These are phyloP conservation scores for Dothideomycetidae sp. DNA, from an alignment of 2,329 filamentous ascomycete species.

Conservation along the genomic window DNA sequence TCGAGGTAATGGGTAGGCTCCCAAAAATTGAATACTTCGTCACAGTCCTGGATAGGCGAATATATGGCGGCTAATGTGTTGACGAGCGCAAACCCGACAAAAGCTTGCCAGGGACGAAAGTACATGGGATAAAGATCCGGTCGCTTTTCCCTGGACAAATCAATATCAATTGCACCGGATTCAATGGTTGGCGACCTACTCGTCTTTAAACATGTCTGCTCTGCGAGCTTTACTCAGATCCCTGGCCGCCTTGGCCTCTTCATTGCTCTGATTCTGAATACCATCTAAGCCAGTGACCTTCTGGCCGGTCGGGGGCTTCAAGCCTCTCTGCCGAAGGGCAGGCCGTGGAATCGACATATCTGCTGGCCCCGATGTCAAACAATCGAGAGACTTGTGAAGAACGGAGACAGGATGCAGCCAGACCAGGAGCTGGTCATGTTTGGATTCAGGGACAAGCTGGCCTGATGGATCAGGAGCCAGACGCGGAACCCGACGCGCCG, in stretches of 20 bases:
- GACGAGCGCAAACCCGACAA: slow-evolving; percentile 46
- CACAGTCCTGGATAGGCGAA: slow-evolving; percentile 91
- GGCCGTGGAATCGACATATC: background rate
- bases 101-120: slow-evolving; percentile 7
- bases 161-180: background rate
- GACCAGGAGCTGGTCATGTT: background rate
- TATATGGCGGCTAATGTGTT: slow-evolving; percentile 65
- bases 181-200: background rate
- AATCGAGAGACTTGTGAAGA: too few species aligned
- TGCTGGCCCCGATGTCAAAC: too few species aligned
- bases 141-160: slow-evolving; percentile 6
- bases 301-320: slow-evolving; percentile 59
- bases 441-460: background rate
- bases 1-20: slow-evolving; percentile 89
- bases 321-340: slow-evolving; percentile 1
- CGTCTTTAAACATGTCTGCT: slow-evolving; percentile 4
- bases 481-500: too few species aligned
- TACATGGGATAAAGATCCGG: slow-evolving; percentile 5
- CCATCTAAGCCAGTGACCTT: slow-evolving; percentile 39
- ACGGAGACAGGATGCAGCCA: too few species aligned
- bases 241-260: slow-evolving; percentile 5
- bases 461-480: background rate
- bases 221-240: slow-evolving; percentile 5
- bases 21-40: slow-evolving; percentile 99
- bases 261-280: slow-evolving; percentile 6